These are phyloP conservation scores for Sugiyamaella grinbergsii DNA, from an alignment of 1,139 yeast species.

Conservation along the genomic window DNA sequence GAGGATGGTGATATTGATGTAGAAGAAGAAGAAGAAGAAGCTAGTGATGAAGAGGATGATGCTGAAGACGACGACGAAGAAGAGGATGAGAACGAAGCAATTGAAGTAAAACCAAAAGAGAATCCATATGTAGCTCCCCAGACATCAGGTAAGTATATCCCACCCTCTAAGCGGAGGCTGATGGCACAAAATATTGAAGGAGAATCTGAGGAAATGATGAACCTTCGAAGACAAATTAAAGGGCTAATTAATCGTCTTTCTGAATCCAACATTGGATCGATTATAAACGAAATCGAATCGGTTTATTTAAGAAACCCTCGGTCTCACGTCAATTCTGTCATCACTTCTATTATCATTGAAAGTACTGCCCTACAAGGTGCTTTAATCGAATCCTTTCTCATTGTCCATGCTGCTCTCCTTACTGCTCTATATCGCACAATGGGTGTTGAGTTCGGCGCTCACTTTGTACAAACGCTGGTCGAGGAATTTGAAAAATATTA, in stretches of 20 bases:
- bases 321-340: slow-evolving; percentile 68
- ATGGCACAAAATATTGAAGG: slow-evolving; percentile 28
- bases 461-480: slow-evolving; percentile 73
- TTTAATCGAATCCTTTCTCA: slow-evolving; percentile 74
- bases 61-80: slow-evolving; percentile 38
- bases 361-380: slow-evolving; percentile 66
- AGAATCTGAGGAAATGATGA: slow-evolving; percentile 52
- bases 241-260: slow-evolving; percentile 85
- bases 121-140: slow-evolving; percentile 87
- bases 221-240: slow-evolving; percentile 63
- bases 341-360: slow-evolving; percentile 64
- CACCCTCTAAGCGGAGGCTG: slow-evolving; percentile 71
- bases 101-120: slow-evolving; percentile 52
- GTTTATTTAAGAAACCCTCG: slow-evolving; percentile 70
- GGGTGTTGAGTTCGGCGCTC: slow-evolving; percentile 92
- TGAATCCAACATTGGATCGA: slow-evolving; percentile 74
- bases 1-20: slow-evolving; percentile 35
- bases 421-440: slow-evolving; percentile 72
- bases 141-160: slow-evolving; percentile 58
- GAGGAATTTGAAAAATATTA: slow-evolving; percentile 58
- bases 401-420: slow-evolving; percentile 76
- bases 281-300: slow-evolving; percentile 66
- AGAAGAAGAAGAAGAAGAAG: slow-evolving; percentile 40
- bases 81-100: slow-evolving; percentile 51
- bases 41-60: slow-evolving; percentile 38